Evolutionary conservation across 768 basidiomycete species (phyloP).

Genomic region (Leccinum uliginosum): DNA sequence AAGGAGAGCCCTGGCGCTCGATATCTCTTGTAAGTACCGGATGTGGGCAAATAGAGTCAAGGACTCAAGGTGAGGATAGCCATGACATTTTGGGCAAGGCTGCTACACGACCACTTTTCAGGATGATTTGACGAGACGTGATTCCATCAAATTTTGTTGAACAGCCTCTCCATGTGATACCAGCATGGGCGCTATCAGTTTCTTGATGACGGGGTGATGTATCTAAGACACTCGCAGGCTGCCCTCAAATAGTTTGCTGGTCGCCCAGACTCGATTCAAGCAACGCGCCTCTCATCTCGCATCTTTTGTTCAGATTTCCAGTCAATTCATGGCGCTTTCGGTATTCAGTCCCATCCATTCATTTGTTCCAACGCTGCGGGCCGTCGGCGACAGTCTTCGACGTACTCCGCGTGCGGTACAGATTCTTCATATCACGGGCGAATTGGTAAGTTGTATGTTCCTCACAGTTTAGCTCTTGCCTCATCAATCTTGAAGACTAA

Average conservation of each 20-base stretch:
- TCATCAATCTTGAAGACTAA: conserved; percentile 11
- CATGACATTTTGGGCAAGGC: too few species aligned
- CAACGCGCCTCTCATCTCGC: not conserved
- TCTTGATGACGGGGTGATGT: not conserved
- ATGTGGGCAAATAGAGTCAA: not conserved
- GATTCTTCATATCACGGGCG: conserved; percentile 14
- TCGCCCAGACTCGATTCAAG: too few species aligned
- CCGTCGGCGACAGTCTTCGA: not conserved
- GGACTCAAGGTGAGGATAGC: not conserved
- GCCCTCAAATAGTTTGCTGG: not conserved
- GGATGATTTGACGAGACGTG: not conserved
- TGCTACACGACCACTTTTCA: not conserved
- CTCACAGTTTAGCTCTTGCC: not conserved
- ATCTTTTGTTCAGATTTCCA: conserved; percentile 10
- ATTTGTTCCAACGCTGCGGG: not conserved
- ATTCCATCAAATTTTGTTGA: not conserved
- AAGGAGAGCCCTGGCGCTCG: not conserved
- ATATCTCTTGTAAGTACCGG: too few species aligned
- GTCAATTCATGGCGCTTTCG: conserved; percentile 2
- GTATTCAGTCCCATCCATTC: not conserved
- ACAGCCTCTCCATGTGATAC: not conserved
- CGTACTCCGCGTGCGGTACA: not conserved
- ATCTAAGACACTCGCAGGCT: not conserved
- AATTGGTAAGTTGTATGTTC: conserved; percentile 10
- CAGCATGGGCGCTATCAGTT: not conserved